These are phyloP conservation scores for Pinus taeda DNA, from an alignment of 75 land plant species.

Conservation along the genomic window DNA sequence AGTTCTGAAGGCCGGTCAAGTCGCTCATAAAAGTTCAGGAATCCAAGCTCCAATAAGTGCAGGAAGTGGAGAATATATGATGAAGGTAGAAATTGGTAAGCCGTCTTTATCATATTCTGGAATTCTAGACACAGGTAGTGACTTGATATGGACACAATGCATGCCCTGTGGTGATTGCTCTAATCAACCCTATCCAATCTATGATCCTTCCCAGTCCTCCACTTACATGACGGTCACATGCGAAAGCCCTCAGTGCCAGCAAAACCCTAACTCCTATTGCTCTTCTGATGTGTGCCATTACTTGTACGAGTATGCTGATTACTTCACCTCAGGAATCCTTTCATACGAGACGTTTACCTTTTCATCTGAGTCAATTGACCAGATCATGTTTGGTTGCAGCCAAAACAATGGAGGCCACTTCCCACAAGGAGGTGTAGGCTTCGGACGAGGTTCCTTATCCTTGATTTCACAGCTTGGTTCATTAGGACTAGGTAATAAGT, in stretches of 20 bases:
- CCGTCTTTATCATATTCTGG: background rate
- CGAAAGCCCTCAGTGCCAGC: background rate
- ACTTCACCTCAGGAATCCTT: slow-evolving; percentile 14
- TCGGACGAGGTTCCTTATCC: slow-evolving; percentile 3
- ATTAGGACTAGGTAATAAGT: background rate
- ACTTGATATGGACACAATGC: background rate
- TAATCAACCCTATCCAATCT: background rate
- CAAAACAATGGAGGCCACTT: background rate
- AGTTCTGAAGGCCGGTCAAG: no score
- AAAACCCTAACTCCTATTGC: no score
- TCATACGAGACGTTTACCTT: slow-evolving; percentile 6
- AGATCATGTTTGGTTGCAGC: slow-evolving; percentile 26
- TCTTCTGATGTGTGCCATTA: no score
- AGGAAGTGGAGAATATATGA: background rate
- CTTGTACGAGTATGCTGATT: slow-evolving; percentile 14
- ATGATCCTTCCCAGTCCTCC: background rate
- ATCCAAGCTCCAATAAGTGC: no score
- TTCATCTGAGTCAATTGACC: background rate
- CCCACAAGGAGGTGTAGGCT: background rate
- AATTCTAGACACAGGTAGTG: background rate
- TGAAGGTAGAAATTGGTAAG: background rate
- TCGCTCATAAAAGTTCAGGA: no score
- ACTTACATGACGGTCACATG: background rate
- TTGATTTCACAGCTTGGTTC: background rate
- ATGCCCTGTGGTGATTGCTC: background rate